Percentiles rank a stretch among this genome's conserved stretches.
phyloP scores from a whole-genome alignment of 1,284 basidiomycete genomes.

The Leccinum griseonigrum region DNA sequence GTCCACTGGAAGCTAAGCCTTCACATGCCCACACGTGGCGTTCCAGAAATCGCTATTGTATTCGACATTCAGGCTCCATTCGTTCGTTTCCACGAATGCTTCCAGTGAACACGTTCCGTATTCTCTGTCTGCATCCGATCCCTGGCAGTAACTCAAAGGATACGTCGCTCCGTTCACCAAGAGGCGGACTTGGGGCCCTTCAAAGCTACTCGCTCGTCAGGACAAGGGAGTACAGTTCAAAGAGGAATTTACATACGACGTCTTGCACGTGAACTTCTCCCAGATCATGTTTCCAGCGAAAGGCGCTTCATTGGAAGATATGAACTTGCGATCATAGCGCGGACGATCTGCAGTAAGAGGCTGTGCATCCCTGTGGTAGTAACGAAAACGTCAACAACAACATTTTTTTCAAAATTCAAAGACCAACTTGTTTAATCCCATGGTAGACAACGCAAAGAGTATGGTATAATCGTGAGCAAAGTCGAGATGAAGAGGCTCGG shows the following conservation, averaged over 20 bases:
- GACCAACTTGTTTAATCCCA: slow-evolving; percentile 41
- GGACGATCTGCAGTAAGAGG: slow-evolving; percentile 34
- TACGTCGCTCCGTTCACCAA: slow-evolving; percentile 43
- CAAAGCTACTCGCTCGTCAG: slow-evolving; percentile 10
- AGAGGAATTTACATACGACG: slow-evolving; percentile 25
- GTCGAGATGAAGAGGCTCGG: slow-evolving; percentile 41
- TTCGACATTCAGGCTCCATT: slow-evolving; percentile 14
- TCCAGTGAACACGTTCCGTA: slow-evolving; percentile 43
- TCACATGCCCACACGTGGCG: slow-evolving; percentile 22
- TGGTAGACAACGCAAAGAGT: slow-evolving; percentile 41
- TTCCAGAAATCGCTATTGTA: neutral
- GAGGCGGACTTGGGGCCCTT: slow-evolving; percentile 42
- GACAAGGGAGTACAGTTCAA: neutral
- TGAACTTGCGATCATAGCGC: slow-evolving; percentile 35
- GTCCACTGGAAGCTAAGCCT: neutral
- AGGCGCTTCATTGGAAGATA: slow-evolving; percentile 41
- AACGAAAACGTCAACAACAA: neutral
- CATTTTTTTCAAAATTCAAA: neutral
- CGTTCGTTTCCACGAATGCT: slow-evolving; percentile 36
- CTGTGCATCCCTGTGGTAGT: slow-evolving; percentile 29
- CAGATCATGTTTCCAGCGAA: slow-evolving; percentile 47
- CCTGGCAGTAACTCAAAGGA: slow-evolving; percentile 37
- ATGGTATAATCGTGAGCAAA: slow-evolving; percentile 48
- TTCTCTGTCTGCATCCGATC: slow-evolving; percentile 25
- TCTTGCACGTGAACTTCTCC: slow-evolving; percentile 43